A percentile compares a stretch with the other conserved stretches of the same genome.
phyloP scores from a whole-genome alignment of 1,284 basidiomycete genomes.

The Cutaneotrichosporon daszewskae region DNA sequence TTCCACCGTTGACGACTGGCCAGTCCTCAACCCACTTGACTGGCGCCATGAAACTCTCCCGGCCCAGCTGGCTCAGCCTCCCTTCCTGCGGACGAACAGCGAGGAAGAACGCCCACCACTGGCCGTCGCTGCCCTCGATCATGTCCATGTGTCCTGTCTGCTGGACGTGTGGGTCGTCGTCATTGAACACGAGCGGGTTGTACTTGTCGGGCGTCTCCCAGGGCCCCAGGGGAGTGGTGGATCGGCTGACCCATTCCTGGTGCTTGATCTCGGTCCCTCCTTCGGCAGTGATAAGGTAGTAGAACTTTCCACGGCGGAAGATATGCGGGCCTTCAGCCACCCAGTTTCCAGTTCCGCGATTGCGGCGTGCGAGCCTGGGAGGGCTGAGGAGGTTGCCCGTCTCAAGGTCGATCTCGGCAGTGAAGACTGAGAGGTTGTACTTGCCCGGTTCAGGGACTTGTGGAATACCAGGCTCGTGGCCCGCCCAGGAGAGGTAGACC shows the following conservation, averaged over 20 bases:
- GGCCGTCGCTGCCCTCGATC: constrained; percentile 16
- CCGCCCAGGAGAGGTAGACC: no score
- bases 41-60: constrained; percentile 24
- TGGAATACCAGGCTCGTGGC: constrained; percentile 1
- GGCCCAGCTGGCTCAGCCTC: constrained; percentile 11
- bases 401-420: constrained; percentile 9
- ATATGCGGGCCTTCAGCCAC: constrained; percentile 32
- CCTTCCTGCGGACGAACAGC: constrained; percentile 12
- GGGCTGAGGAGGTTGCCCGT: background rate
- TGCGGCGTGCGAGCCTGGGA: constrained; percentile 1
- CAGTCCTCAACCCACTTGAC: constrained; percentile 25
- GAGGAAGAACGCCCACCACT: constrained; percentile 26
- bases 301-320: constrained; percentile 20
- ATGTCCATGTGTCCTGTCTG: constrained; percentile 31
- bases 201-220: constrained; percentile 16
- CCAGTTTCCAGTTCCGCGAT: no score
- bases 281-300: constrained; percentile 33
- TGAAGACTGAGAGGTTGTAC: background rate
- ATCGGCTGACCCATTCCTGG: constrained; percentile 22
- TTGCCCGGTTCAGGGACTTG: background rate
- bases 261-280: constrained; percentile 30
- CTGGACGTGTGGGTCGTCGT: constrained; percentile 11
- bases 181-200: constrained; percentile 28
- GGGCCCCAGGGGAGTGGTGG: constrained; percentile 7
- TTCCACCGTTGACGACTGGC: constrained; percentile 19